Base-by-base conservation (phyloP, 768 basidiomycete species). In the Collybiopsis confluens region DNA sequence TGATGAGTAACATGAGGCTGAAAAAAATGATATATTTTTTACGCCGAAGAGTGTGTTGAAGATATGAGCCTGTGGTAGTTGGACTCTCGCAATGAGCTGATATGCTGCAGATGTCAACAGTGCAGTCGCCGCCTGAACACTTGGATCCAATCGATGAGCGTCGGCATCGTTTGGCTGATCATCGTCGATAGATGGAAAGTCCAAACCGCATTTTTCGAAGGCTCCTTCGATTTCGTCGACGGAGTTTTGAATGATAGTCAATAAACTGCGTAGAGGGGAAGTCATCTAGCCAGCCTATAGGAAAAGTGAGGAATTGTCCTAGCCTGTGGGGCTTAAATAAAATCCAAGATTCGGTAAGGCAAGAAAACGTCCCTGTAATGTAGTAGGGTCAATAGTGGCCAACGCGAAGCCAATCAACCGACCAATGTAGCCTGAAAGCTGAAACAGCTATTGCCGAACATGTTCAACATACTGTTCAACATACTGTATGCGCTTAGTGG, bases 21-120 rank as follows among this genome's bases (percentile, higher is more conserved):
- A 21, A 48, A n/a, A 21, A 23, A 10, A 2, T 11, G 11, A 1
- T 11, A 30, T 4, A 10, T 13, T 10, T 5, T 2, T 48, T 48
- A 48, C 47, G 18, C 47, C 47, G 21, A 48, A 48, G 21, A 48
- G 47, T 23, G 30, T 48, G 35, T 48, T 48, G 21, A 48, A 48
- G 35, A 48, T 48, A 38, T 48, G 33, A 7, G 47, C 30, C 21
- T 33, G 47, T 13, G 47, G 47, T 10, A 48, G 47, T 16, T 48
- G 47, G 4, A 20, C 47, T 23, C 16, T 48, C 13, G 47, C 47
- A 21, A 48, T 48, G 15, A 48, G 47, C n/a, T 48, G 47, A 24
- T 48, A 48, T 1, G 47, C 47, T 13, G 47, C 47, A 24, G 47
- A 48, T 3, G 47, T 48, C 33, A 48, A 37, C 0, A 48, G 20